Conservation (phyloP, 495 filamentous ascomycete genomes). For the Lepidopterella palustris region DNA sequence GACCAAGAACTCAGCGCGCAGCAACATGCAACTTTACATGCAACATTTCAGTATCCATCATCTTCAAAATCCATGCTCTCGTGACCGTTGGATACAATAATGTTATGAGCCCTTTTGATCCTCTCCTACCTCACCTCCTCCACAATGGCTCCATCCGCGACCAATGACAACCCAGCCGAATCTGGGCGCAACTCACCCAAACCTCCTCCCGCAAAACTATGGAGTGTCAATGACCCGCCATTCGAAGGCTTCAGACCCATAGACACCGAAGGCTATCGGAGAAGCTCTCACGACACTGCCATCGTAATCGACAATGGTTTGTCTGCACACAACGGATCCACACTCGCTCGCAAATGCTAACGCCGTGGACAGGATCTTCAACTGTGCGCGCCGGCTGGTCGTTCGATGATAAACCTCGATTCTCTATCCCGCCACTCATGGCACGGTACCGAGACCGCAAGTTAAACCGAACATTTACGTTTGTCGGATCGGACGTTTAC, state of each 20-base stretch:
- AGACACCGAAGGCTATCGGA: constrained; percentile 54
- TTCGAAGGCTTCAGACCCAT: constrained; percentile 67
- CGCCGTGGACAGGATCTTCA: constrained; percentile 60
- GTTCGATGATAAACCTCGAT: constrained; percentile 70
- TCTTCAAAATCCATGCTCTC: not conserved
- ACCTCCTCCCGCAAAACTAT: constrained; percentile 44
- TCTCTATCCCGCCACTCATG: constrained; percentile 81
- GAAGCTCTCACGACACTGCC: constrained; percentile 51
- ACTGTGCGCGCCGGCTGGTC: constrained; percentile 91
- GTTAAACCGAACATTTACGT: constrained; percentile 77
- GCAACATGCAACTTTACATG: not conserved
- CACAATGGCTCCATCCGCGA: constrained; percentile 26
- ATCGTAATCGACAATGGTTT: constrained; percentile 99
- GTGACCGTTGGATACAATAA: not conserved
- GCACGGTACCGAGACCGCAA: constrained; percentile 92
- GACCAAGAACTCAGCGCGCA: not conserved
- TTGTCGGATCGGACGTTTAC: constrained; percentile 86
- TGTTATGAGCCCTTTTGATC: not conserved
- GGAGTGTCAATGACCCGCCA: constrained; percentile 61
- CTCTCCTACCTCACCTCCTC: not conserved
- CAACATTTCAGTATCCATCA: not conserved
- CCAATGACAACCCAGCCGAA: constrained; percentile 12
- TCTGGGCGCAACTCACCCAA: constrained; percentile 41
- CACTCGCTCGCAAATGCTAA: not conserved
- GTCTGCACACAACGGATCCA: not conserved